phyloP scores from a whole-genome alignment of 768 basidiomycete species.

The Phlebiopsis flavidoalba region DNA sequence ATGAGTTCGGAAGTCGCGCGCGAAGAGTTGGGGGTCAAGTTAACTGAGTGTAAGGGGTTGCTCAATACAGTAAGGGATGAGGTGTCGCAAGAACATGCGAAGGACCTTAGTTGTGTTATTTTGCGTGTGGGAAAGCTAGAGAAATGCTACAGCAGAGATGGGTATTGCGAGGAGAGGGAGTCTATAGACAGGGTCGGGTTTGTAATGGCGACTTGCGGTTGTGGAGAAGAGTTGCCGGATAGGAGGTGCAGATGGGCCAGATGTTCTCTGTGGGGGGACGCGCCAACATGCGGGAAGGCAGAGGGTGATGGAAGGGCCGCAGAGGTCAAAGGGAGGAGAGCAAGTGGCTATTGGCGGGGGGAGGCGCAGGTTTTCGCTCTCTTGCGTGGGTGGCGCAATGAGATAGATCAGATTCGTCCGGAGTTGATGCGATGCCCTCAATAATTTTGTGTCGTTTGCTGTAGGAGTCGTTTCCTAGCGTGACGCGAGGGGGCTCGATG shows the following conservation, averaged over 20 bases:
- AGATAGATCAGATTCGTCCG: slow-evolving; percentile 38
- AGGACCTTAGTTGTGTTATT: slow-evolving; percentile 90
- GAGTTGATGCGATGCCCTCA: slow-evolving; percentile 68
- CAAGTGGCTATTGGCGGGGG: slow-evolving; percentile 55
- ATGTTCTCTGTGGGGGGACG: slow-evolving; percentile 69
- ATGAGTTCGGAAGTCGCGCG: slow-evolving; percentile 87
- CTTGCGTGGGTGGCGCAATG: slow-evolving; percentile 65
- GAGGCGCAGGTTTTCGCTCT: slow-evolving; percentile 61
- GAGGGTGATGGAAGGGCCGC: slow-evolving; percentile 80
- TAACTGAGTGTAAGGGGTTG: slow-evolving; percentile 83
- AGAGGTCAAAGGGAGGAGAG: slow-evolving; percentile 56
- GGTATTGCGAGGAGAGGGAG: slow-evolving; percentile 84
- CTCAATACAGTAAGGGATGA: slow-evolving; percentile 90
- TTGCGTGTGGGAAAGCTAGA: slow-evolving; percentile 69
- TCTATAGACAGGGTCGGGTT: slow-evolving; percentile 75
- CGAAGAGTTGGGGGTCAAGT: slow-evolving; percentile 82
- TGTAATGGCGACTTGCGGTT: slow-evolving; percentile 62
- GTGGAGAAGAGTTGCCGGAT: slow-evolving; percentile 69
- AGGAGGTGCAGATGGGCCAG: slow-evolving; percentile 81
- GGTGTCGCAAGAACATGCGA: slow-evolving; percentile 85
- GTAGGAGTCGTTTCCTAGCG: slow-evolving; percentile 55
- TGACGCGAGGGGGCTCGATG: slow-evolving; percentile 82
- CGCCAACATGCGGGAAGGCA: slow-evolving; percentile 84
- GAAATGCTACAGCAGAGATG: slow-evolving; percentile 78
- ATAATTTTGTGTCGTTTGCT: slow-evolving; percentile 51